A percentile compares a stretch with the other conserved stretches of the same genome.
These are phyloP conservation scores for Yamadazyma philogaea DNA, from an alignment of 805 yeast genomes.

Conservation along the genomic window DNA sequence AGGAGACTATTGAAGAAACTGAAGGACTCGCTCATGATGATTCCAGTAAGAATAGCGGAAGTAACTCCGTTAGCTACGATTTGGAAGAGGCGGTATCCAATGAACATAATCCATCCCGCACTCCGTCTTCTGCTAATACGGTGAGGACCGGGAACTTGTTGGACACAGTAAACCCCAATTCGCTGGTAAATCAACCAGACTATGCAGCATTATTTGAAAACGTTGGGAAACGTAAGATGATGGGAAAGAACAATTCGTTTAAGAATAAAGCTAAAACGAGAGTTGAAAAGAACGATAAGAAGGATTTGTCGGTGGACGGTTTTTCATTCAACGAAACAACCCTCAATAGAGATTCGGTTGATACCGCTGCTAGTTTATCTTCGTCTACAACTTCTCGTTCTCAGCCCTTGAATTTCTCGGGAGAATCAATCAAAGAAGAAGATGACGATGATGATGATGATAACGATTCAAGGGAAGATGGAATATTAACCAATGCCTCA, in stretches of 20 bases:
- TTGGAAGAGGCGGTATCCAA: constrained; percentile 7
- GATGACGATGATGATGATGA: not conserved
- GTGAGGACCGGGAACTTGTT: constrained; percentile 13
- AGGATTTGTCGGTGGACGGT: not conserved
- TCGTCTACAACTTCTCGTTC: constrained; percentile 13
- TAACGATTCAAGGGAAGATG: not conserved
- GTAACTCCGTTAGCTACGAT: constrained; percentile 13
- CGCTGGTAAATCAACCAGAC: constrained; percentile 25
- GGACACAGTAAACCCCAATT: constrained; percentile 18
- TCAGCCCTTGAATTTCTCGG: not conserved
- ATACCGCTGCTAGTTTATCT: constrained; percentile 11
- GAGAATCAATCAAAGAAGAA: not conserved
- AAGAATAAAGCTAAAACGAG: constrained; percentile 22
- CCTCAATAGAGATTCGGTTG: constrained; percentile 17
- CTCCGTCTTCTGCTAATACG: constrained; percentile 23
- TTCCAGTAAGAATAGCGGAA: constrained; percentile 12
- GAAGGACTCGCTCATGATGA: constrained; percentile 3
- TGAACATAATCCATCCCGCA: constrained; percentile 17
- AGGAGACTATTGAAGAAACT: constrained; percentile 12
- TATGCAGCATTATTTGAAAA: constrained; percentile 44
- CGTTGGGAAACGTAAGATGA: constrained; percentile 38
- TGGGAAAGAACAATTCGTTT: constrained; percentile 15
- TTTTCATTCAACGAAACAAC: not conserved
- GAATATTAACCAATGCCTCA: constrained; percentile 22
- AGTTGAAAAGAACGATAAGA: constrained; percentile 19